Base-by-base conservation (phyloP, 2,329 filamentous ascomycete species). In the Xylaria sp. region DNA sequence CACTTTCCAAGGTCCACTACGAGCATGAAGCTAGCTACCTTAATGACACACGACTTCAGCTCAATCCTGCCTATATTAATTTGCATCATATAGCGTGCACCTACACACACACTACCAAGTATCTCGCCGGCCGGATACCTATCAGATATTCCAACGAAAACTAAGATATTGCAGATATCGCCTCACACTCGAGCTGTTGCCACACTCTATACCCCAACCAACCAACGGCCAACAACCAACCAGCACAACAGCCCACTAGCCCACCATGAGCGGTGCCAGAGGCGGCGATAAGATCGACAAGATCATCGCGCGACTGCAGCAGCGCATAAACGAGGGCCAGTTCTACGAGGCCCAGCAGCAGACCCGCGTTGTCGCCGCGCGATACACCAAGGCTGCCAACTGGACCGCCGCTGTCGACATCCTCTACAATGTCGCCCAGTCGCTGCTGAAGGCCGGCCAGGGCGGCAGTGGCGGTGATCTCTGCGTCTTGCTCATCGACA, bases 291-390 rank as follows among this genome's bases (percentile, higher is more conserved):
- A 83, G 73, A 83, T 83, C 73, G 79, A 81, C 58, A 82, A 82
- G 73, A 87, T 87, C 76, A 85, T 87, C 69, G 75, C 81, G 59
- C 83, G 85, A 25, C 88, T 97, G 76, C 91, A 94, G 79, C 83
- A 90, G 78, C 94, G 92, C 78, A 97, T 97, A 77, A 83, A 87
- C 68, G 92, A 96, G 77, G 94, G 93, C 72, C 90, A 95, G 75
- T 97, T 87, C 84, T 99, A 99, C 81, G 95, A 99, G 85, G 95
- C 95, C 60, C 94, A 98, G 80, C 95, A 99, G 78, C 95, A 99
- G 81, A 92, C 97, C 68, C 92, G 95, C 65, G 93, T 97, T 56
- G 94, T 97, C 69, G 93, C 93, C 63, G 90, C 92, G 38, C 93
- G 96, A 60, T 96, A 99, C 80, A 88, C 94, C 76, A 98, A 98